These are phyloP conservation scores for Ascomycota sp. DNA, from an alignment of 2,329 filamentous ascomycete species.

Conservation along the genomic window DNA sequence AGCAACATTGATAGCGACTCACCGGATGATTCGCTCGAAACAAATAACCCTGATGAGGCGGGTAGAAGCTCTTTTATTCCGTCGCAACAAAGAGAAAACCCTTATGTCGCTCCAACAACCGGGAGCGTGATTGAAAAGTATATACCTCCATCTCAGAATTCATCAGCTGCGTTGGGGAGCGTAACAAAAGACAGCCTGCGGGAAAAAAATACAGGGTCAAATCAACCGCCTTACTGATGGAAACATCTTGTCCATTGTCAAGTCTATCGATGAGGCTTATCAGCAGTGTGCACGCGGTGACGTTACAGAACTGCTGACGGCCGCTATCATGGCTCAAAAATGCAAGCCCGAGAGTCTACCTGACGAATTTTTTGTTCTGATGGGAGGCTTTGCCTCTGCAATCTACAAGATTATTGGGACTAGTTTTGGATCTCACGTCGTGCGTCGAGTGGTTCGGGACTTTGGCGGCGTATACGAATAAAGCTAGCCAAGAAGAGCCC, in stretches of 20 bases:
- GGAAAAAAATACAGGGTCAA: constrained; percentile 66
- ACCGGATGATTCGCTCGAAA: too few species aligned
- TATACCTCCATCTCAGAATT: constrained; percentile 67
- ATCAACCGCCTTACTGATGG: constrained; percentile 87
- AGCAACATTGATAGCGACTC: constrained; percentile 7
- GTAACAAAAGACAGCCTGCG: constrained; percentile 50
- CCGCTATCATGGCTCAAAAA: constrained; percentile 59
- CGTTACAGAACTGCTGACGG: constrained; percentile 62
- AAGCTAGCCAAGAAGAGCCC: constrained; percentile 14
- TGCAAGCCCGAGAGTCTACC: constrained; percentile 58
- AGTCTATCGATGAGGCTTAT: constrained; percentile 68
- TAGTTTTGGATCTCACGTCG: constrained; percentile 73
- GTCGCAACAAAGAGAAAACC: constrained; percentile 52
- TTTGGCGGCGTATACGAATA: constrained; percentile 47
- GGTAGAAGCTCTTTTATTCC: constrained; percentile 10
- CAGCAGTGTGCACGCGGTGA: constrained; percentile 68
- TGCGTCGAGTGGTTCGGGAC: constrained; percentile 57
- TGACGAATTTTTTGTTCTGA: constrained; percentile 79
- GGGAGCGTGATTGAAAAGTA: constrained; percentile 46
- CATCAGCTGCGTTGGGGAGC: constrained; percentile 37
- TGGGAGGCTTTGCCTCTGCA: constrained; percentile 74
- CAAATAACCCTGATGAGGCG: constrained; percentile 5
- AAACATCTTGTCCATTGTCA: constrained; percentile 67
- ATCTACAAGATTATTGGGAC: constrained; percentile 73
- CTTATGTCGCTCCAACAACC: constrained; percentile 56